Percentiles rank a stretch among this genome's conserved stretches.
These are phyloP conservation scores for Cercospora sp. DNA, from an alignment of 2,329 filamentous ascomycete species.

Conservation along the genomic window DNA sequence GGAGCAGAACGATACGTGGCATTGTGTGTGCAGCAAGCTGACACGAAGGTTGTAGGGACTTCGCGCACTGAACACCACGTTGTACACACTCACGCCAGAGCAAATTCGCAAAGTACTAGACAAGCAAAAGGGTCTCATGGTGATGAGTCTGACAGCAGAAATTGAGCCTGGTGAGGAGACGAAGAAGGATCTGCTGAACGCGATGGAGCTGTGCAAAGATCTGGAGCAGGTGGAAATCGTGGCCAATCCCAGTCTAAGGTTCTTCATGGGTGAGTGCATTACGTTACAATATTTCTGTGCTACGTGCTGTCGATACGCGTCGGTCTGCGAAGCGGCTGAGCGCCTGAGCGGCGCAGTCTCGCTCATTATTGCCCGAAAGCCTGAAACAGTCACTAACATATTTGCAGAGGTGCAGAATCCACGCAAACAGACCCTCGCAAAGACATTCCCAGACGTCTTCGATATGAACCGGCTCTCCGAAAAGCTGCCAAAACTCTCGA, in stretches of 20 bases:
- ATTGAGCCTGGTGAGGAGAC: constrained; percentile 40
- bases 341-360: no score
- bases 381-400: no score
- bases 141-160: constrained; percentile 43
- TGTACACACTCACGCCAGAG: constrained; percentile 44
- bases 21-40: neutral
- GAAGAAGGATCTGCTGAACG: constrained; percentile 40
- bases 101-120: constrained; percentile 41
- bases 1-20: no score
- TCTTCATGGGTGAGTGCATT: constrained; percentile 41
- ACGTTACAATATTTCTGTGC: neutral
- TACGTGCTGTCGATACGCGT: no score
- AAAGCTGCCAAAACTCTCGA: constrained; percentile 40
- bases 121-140: constrained; percentile 43
- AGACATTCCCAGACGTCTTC: constrained; percentile 38
- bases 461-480: constrained; percentile 40
- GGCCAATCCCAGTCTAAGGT: constrained; percentile 42
- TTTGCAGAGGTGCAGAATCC: constrained; percentile 19
- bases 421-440: constrained; percentile 12
- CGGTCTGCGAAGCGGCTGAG: no score
- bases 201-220: constrained; percentile 35
- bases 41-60: constrained; percentile 26
- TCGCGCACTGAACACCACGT: constrained; percentile 44
- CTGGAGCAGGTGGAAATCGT: constrained; percentile 46
- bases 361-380: no score